These are phyloP conservation scores for Camellia japonica DNA, from an alignment of 148 eudicot genomes.

Conservation along the genomic window DNA sequence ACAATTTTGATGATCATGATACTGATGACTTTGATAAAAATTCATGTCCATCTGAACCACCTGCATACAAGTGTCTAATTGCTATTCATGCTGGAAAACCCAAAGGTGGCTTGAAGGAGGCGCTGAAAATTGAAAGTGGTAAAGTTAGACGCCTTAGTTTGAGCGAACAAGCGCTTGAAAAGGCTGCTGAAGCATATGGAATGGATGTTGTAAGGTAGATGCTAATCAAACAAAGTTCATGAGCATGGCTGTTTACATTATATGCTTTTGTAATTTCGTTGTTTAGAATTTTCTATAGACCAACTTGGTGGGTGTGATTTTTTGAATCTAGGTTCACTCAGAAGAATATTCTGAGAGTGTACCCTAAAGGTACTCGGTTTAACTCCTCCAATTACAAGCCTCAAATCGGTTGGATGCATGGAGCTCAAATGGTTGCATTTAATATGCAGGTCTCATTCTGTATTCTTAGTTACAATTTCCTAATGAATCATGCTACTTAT, in stretches of 20 bases:
- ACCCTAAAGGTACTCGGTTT: slow-evolving; percentile 75
- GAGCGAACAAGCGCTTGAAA: slow-evolving; percentile 83
- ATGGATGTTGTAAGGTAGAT: slow-evolving; percentile 62
- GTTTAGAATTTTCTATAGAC: not conserved
- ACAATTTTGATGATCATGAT: slow-evolving; percentile 31
- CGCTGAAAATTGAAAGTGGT: slow-evolving; percentile 59
- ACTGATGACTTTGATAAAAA: slow-evolving; percentile 27
- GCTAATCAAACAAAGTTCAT: not conserved
- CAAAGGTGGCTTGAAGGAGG: slow-evolving; percentile 64
- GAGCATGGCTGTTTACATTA: not conserved
- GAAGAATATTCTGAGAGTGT: slow-evolving; percentile 74
- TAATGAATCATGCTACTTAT: not conserved
- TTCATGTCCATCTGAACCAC: slow-evolving; percentile 28
- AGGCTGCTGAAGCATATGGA: slow-evolving; percentile 57
- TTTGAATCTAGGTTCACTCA: slow-evolving; percentile 68
- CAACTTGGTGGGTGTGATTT: not conserved
- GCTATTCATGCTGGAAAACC: slow-evolving; percentile 70
- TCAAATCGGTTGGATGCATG: slow-evolving; percentile 76
- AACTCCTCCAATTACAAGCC: slow-evolving; percentile 86
- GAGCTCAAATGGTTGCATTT: slow-evolving; percentile 98
- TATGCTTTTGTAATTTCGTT: not conserved
- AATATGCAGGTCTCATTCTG: slow-evolving; percentile 75
- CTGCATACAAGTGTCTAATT: slow-evolving; percentile 60
- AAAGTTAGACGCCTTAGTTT: slow-evolving; percentile 79
- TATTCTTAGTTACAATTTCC: not conserved